Conservation (phyloP, 495 filamentous ascomycete genomes). For the Penicillium steckii region DNA sequence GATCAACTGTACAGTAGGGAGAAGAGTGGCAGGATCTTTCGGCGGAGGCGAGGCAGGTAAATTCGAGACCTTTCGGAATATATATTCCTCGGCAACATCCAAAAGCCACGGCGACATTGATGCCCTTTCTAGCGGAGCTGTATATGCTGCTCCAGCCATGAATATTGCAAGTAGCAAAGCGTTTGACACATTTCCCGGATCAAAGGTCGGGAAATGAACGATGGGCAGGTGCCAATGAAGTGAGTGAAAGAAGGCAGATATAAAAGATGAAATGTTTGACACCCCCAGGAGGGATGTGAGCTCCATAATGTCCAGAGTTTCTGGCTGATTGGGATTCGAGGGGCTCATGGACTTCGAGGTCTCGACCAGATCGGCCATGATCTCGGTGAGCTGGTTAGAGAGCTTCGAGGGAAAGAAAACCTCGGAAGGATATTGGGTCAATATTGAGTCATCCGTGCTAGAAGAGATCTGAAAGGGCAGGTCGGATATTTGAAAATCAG, state of each 20-base stretch:
- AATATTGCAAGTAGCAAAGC: conserved; percentile 35
- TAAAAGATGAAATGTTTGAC: conserved; percentile 32
- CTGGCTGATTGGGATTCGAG: background rate
- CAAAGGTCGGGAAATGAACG: conserved; percentile 40
- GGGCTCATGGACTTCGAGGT: conserved; percentile 33
- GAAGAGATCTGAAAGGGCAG: conserved; percentile 15
- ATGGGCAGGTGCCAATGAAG: conserved; percentile 41
- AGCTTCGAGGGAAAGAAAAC: conserved; percentile 27
- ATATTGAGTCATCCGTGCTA: conserved; percentile 15
- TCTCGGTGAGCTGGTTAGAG: conserved; percentile 28
- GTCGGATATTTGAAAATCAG: conserved; percentile 10
- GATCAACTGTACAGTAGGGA: conserved; percentile 28
- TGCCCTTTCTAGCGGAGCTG: conserved; percentile 20
- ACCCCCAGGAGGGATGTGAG: conserved; percentile 28
- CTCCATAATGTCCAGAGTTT: conserved; percentile 21
- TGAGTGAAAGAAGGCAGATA: conserved; percentile 40
- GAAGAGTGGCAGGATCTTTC: conserved; percentile 8
- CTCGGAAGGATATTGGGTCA: conserved; percentile 18
- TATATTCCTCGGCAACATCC: conserved; percentile 39
- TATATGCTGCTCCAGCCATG: conserved; percentile 34
- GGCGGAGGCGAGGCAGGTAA: conserved; percentile 14
- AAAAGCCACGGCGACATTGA: conserved; percentile 27
- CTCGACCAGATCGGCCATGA: conserved; percentile 31
- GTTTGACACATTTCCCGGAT: conserved; percentile 35
- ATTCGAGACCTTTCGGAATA: conserved; percentile 31